These are phyloP conservation scores for Fusarium continuum DNA, from an alignment of 2,329 filamentous ascomycete species.

Conservation along the genomic window DNA sequence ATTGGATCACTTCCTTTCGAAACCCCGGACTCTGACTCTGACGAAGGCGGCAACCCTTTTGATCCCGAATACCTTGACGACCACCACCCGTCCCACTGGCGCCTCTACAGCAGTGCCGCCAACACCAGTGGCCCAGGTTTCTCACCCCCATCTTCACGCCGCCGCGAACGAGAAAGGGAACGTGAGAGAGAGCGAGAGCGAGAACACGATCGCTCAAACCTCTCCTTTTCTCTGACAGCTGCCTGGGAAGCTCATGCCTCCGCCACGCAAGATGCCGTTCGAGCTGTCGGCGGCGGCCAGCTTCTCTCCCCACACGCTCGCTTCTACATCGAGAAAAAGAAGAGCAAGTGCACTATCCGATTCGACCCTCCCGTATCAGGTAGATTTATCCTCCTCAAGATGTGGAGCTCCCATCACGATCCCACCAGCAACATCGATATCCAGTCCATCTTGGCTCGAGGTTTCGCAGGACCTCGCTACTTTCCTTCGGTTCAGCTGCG, in stretches of 20 bases:
- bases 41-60: constrained; percentile 44
- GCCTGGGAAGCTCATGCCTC: constrained; percentile 59
- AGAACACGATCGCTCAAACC: constrained; percentile 27
- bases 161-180: constrained; percentile 31
- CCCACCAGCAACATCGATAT: constrained; percentile 82
- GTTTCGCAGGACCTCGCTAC: constrained; percentile 85
- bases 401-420: constrained; percentile 81
- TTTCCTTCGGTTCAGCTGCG: constrained; percentile 75
- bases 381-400: constrained; percentile 85
- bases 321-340: constrained; percentile 84
- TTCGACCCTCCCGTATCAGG: constrained; percentile 86
- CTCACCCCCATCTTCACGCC: constrained; percentile 21
- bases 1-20: constrained; percentile 66
- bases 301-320: constrained; percentile 78
- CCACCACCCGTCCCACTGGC: constrained; percentile 39
- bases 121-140: constrained; percentile 23
- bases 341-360: constrained; percentile 84
- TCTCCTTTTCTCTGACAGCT: constrained; percentile 44
- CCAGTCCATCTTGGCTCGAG: constrained; percentile 82
- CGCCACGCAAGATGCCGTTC: constrained; percentile 65
- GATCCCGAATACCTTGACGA: constrained; percentile 44
- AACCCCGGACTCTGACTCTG: constrained; percentile 53
- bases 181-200: constrained; percentile 25
- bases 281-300: constrained; percentile 65
- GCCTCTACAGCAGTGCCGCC: constrained; percentile 33